These are phyloP conservation scores for Alternaria sp. DNA, from an alignment of 2,329 filamentous ascomycete species.

Conservation along the genomic window DNA sequence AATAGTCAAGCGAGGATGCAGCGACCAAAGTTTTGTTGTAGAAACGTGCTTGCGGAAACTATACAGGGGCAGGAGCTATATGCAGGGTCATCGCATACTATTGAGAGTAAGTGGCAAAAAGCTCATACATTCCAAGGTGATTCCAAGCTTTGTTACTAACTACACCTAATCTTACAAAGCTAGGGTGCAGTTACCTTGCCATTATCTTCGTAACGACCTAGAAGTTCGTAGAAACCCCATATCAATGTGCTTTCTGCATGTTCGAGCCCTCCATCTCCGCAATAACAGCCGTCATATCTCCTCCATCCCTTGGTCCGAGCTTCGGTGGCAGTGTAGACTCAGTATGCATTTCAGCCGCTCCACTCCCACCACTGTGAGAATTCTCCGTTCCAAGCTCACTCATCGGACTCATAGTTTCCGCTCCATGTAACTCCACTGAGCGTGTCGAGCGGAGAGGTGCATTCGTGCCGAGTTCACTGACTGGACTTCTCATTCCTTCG, in stretches of 20 bases:
- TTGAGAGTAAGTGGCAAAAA: background rate
- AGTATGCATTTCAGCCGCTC: background rate
- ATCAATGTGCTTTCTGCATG: background rate
- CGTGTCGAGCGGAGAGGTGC: background rate
- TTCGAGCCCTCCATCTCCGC: background rate
- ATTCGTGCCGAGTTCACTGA: background rate
- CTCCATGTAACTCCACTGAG: background rate
- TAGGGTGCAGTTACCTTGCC: background rate
- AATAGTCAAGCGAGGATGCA: no score
- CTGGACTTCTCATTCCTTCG: background rate
- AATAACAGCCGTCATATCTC: background rate
- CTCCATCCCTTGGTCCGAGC: background rate
- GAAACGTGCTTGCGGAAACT: background rate
- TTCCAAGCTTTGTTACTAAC: background rate
- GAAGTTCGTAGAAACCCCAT: background rate
- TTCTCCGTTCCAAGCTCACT: background rate
- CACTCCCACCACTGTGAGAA: background rate
- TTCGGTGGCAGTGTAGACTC: background rate
- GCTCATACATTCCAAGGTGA: background rate
- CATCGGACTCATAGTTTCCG: background rate
- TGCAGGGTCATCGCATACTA: background rate
- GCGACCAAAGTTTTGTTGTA: background rate
- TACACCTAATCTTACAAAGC: background rate
- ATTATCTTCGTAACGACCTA: background rate
- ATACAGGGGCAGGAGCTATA: background rate